A percentile compares a stretch with the other conserved stretches of the same genome.
Evolutionary conservation across 495 filamentous ascomycete genomes (phyloP).

Genomic region (Penicillium lagena): DNA sequence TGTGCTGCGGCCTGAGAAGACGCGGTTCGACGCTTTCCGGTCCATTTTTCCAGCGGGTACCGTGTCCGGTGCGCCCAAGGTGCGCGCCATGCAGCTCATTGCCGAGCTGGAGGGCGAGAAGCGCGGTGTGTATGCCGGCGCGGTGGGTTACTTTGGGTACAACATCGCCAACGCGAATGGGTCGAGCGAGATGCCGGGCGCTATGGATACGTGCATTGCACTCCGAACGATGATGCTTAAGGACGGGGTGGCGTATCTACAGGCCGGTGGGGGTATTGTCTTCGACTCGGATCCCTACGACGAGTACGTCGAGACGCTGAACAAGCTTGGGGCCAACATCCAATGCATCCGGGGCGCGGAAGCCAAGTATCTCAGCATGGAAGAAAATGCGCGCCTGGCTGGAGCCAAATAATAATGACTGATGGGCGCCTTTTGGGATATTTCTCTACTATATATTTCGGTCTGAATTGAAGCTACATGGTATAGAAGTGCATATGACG

Average conservation of each 20-base stretch:
- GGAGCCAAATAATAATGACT: no score
- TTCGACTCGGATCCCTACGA: constrained; percentile 93
- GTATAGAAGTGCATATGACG: no score
- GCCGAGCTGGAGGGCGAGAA: constrained; percentile 91
- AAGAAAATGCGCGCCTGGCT: constrained; percentile 13
- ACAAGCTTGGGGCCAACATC: constrained; percentile 88
- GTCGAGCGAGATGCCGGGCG: constrained; percentile 53
- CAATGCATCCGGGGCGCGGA: constrained; percentile 81
- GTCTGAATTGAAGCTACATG: no score
- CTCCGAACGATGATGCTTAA: constrained; percentile 93
- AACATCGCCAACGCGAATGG: constrained; percentile 34
- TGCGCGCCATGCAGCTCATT: constrained; percentile 93
- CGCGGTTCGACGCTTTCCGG: constrained; percentile 91
- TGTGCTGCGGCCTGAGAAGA: constrained; percentile 71
- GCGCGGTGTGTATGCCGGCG: constrained; percentile 93
- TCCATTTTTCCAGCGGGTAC: constrained; percentile 96
- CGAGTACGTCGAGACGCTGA: constrained; percentile 95
- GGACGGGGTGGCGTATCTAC: constrained; percentile 83
- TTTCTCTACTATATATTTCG: no score
- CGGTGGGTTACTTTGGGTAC: constrained; percentile 71
- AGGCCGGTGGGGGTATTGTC: constrained; percentile 95
- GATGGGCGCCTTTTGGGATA: no score
- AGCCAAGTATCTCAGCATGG: constrained; percentile 56
- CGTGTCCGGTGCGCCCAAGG: constrained; percentile 90
- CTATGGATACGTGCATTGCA: constrained; percentile 99